These are phyloP conservation scores for Suhomyces anneliseae DNA, from an alignment of 1,139 yeast genomes.

Conservation along the genomic window DNA sequence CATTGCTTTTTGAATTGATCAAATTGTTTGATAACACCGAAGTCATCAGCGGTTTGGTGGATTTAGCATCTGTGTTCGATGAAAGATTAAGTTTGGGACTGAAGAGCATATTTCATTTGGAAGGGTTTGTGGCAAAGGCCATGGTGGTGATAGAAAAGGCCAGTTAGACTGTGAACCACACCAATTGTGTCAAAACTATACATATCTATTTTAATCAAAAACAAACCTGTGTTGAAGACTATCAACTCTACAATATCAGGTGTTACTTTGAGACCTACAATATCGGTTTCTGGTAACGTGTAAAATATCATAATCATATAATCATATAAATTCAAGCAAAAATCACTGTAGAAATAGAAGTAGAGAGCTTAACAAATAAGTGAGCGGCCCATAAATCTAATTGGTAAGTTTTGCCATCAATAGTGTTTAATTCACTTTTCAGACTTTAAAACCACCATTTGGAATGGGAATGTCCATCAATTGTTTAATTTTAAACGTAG, in stretches of 20 bases:
- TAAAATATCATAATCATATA: background rate
- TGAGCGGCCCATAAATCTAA: too few relatives aligned
- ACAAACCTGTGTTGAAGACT: background rate
- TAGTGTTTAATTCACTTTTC: too few relatives aligned
- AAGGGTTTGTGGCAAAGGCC: constrained; percentile 86
- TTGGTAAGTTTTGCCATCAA: too few relatives aligned
- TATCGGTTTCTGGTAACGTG: too few relatives aligned
- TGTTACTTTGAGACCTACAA: too few relatives aligned
- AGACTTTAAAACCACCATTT: too few relatives aligned
- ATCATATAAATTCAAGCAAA: background rate
- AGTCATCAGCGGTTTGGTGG: constrained; percentile 56
- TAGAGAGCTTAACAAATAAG: too few relatives aligned
- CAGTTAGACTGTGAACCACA: background rate
- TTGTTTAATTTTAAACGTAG: too few relatives aligned
- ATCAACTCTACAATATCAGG: too few relatives aligned
- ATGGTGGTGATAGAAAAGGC: constrained; percentile 55
- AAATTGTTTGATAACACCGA: constrained; percentile 30
- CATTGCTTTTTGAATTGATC: constrained; percentile 60
- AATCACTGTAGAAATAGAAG: too few relatives aligned
- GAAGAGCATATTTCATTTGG: constrained; percentile 90
- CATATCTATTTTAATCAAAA: too few relatives aligned
- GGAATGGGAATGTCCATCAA: too few relatives aligned
- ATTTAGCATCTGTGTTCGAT: constrained; percentile 73
- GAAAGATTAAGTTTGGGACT: constrained; percentile 85
- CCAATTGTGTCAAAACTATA: background rate